These are phyloP conservation scores for Fusarium musae DNA, from an alignment of 2,329 filamentous ascomycete genomes.

Conservation along the genomic window DNA sequence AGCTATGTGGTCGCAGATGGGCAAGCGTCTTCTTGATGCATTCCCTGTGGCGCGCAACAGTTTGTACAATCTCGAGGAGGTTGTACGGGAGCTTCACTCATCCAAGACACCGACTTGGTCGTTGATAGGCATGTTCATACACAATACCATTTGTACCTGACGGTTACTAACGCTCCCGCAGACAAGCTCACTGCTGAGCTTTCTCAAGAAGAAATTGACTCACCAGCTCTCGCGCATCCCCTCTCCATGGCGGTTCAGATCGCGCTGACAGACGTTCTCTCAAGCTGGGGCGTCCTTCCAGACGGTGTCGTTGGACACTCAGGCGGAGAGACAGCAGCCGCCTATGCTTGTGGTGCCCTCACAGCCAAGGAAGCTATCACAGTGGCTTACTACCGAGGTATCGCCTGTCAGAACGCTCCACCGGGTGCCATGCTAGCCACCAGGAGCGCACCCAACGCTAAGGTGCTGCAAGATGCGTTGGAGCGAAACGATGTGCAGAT, in stretches of 20 bases:
- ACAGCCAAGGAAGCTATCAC: slow-evolving; percentile 38
- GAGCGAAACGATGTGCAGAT: slow-evolving; percentile 36
- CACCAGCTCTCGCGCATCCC: slow-evolving; percentile 31
- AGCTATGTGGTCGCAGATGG: slow-evolving; percentile 41
- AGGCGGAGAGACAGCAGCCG: slow-evolving; percentile 38
- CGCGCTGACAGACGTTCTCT: slow-evolving; percentile 31
- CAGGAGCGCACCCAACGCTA: slow-evolving; percentile 30
- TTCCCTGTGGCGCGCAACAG: slow-evolving; percentile 38
- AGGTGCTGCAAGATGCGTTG: slow-evolving; percentile 30
- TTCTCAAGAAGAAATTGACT: slow-evolving; percentile 30
- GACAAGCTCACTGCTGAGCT: slow-evolving; percentile 33
- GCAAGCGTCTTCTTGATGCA: slow-evolving; percentile 34
- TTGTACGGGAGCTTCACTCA: slow-evolving; percentile 23
- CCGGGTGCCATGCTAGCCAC: slow-evolving; percentile 33
- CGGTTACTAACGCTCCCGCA: slow-evolving; percentile 11
- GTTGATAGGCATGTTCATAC: slow-evolving; percentile 6
- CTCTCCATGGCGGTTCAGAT: slow-evolving; percentile 37
- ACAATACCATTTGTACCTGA: rapidly evolving
- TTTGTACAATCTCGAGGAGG: slow-evolving; percentile 27
- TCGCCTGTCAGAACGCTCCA: slow-evolving; percentile 37
- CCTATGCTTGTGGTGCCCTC: slow-evolving; percentile 37
- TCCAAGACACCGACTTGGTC: slow-evolving; percentile 20
- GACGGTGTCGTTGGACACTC: slow-evolving; percentile 39
- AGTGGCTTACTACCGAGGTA: slow-evolving; percentile 36
- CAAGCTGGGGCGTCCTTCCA: slow-evolving; percentile 35